phyloP scores from a whole-genome alignment of 169 alveolate species.

The Cryptosporidium sp. region DNA sequence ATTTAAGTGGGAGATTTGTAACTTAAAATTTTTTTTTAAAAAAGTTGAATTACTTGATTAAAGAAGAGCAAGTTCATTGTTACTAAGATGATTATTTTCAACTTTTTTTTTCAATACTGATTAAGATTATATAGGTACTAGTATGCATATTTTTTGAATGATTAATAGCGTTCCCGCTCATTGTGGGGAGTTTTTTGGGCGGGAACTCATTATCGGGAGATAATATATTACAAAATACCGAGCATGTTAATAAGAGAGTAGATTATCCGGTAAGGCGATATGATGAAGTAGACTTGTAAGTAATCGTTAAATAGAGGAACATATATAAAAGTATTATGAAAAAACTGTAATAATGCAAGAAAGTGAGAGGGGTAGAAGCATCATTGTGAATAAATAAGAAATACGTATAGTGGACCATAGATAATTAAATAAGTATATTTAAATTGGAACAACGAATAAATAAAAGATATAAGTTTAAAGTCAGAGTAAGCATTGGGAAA shows the following conservation, averaged over 20 bases:
- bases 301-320: constrained; percentile 30
- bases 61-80: too few relatives aligned
- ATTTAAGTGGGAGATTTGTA: too few relatives aligned
- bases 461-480: background rate
- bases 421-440: background rate
- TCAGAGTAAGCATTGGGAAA: background rate
- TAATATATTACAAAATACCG: constrained; percentile 15
- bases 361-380: constrained; percentile 20
- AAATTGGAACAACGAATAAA: background rate
- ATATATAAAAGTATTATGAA: background rate
- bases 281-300: constrained; percentile 18
- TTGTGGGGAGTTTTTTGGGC: constrained; percentile 33
- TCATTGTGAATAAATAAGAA: background rate
- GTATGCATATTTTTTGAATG: background rate
- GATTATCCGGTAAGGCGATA: constrained; percentile 33
- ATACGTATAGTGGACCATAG: constrained; percentile 44
- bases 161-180: background rate
- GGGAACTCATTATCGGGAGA: constrained; percentile 24
- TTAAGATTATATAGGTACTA: background rate
- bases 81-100: too few relatives aligned
- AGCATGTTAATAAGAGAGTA: constrained; percentile 17
- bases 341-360: constrained; percentile 25
- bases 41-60: too few relatives aligned
- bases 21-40: background rate
- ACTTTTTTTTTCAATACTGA: too few relatives aligned